Conservation (phyloP, 306 rosid genomes). For the Acmispon strigosus region DNA sequence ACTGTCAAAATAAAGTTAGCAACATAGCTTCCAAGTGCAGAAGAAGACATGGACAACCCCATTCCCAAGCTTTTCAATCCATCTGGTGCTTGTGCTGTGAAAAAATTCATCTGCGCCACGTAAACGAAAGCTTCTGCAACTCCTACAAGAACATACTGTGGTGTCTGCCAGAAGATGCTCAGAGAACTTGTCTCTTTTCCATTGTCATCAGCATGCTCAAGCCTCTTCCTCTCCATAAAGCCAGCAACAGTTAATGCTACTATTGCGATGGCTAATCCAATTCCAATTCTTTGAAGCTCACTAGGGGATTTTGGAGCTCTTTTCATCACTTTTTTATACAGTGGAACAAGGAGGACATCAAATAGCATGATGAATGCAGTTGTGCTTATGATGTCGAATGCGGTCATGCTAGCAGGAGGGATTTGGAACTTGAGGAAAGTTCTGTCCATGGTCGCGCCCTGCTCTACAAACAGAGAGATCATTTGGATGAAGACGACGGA, state of each 20-base stretch:
- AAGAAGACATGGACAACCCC: constrained; percentile 46
- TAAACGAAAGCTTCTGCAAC: constrained; percentile 47
- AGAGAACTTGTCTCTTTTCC: constrained; percentile 38
- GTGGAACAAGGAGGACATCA: constrained; percentile 32
- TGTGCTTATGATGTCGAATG: constrained; percentile 51
- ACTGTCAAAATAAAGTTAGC: constrained; percentile 42
- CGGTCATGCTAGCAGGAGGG: constrained; percentile 64
- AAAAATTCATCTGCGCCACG: constrained; percentile 59
- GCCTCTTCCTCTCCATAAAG: constrained; percentile 36
- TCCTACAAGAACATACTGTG: constrained; percentile 50
- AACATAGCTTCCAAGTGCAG: constrained; percentile 50
- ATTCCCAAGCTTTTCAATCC: constrained; percentile 53
- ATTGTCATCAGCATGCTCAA: neutral
- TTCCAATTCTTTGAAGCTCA: constrained; percentile 45
- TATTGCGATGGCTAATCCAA: constrained; percentile 38
- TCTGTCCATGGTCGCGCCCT: constrained; percentile 54
- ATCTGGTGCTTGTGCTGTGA: constrained; percentile 44
- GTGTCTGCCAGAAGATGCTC: constrained; percentile 62
- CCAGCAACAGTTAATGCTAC: constrained; percentile 46
- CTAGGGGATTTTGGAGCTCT: constrained; percentile 34
- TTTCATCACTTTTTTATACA: constrained; percentile 27
- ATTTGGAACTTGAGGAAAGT: constrained; percentile 30
- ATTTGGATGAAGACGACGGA: constrained; percentile 56
- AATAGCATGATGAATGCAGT: constrained; percentile 40
- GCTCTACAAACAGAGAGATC: constrained; percentile 51